A percentile compares a stretch with the other conserved stretches of the same genome.
These are phyloP conservation scores for Amanita phalloides DNA, from an alignment of 768 basidiomycete species.

Conservation along the genomic window DNA sequence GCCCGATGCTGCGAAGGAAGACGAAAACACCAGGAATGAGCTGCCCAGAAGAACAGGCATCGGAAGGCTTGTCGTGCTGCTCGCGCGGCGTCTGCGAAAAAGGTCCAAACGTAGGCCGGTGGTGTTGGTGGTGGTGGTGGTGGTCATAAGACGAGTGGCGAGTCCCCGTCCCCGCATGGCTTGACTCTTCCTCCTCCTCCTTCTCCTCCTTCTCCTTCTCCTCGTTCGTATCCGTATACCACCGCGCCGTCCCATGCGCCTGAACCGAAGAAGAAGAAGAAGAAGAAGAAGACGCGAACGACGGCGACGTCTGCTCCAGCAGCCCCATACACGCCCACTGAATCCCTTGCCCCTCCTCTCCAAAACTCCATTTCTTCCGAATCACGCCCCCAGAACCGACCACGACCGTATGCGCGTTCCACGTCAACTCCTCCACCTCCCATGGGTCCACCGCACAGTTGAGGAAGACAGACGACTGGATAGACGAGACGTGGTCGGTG, in stretches of 20 bases:
- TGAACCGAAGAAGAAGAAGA: constrained; percentile 7
- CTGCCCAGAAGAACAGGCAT: constrained; percentile 18
- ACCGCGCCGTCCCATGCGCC: constrained; percentile 19
- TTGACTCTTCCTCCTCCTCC: constrained; percentile 8
- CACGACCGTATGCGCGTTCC: constrained; percentile 56
- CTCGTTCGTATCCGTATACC: constrained; percentile 16
- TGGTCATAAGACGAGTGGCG: too few species aligned
- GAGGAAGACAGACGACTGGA: constrained; percentile 31
- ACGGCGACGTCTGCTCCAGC: constrained; percentile 38
- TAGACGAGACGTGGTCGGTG: constrained; percentile 26
- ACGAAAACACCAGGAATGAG: constrained; percentile 59
- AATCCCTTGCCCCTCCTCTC: constrained; percentile 58
- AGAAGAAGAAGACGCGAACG: too few species aligned
- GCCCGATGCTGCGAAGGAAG: constrained; percentile 66
- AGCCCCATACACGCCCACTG: constrained; percentile 76
- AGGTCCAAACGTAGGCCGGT: constrained; percentile 41
- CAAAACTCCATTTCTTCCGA: constrained; percentile 63
- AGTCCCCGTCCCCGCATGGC: constrained; percentile 10
- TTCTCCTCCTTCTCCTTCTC: too few species aligned
- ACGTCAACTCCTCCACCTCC: constrained; percentile 57
- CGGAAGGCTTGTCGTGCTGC: constrained; percentile 15
- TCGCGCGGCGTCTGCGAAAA: constrained; percentile 35
- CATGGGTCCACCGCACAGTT: constrained; percentile 24
- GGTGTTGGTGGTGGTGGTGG: too few species aligned
- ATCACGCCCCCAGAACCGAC: constrained; percentile 61